Evolutionary conservation across 192 early-diverging fungal genomes (phyloP).

Genomic region (Phlyctochytrium bullatum): DNA sequence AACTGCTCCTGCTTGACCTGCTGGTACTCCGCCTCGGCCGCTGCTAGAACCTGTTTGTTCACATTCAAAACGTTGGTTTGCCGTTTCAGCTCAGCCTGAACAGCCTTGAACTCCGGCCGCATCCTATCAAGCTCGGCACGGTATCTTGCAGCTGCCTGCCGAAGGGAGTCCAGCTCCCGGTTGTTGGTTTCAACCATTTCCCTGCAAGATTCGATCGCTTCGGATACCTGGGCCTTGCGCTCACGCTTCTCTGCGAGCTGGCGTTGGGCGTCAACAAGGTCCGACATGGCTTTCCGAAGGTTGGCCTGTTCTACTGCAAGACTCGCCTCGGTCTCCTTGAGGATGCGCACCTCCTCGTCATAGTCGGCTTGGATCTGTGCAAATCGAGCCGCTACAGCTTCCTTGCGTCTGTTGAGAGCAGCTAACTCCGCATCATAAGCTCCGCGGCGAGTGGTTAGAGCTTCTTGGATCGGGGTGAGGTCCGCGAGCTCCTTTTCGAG

Average conservation of each 20-base stretch:
- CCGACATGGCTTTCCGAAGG: constrained; percentile 38
- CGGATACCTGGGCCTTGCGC: constrained; percentile 26
- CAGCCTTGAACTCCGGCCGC: constrained; percentile 50
- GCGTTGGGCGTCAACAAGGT: constrained; percentile 50
- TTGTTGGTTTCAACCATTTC: constrained; percentile 47
- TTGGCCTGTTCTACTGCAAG: constrained; percentile 41
- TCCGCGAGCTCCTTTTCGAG: constrained; percentile 58
- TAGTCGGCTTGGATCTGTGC: constrained; percentile 55
- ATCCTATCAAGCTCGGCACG: constrained; percentile 55
- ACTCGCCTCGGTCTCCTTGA: constrained; percentile 52
- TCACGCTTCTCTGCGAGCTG: constrained; percentile 28
- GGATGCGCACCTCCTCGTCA: constrained; percentile 56
- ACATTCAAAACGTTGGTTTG: constrained; percentile 64
- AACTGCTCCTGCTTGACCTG: constrained; percentile 46
- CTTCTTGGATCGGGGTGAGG: constrained; percentile 49
- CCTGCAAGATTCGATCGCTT: constrained; percentile 42
- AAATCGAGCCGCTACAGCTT: constrained; percentile 57
- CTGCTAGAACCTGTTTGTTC: constrained; percentile 58
- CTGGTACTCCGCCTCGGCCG: constrained; percentile 63
- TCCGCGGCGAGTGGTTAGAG: constrained; percentile 52
- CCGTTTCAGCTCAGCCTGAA: constrained; percentile 56
- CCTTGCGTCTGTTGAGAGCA: constrained; percentile 56
- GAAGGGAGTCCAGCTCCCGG: constrained; percentile 46
- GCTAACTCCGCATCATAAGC: constrained; percentile 60
- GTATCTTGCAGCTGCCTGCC: constrained; percentile 44